phyloP scores from a whole-genome alignment of 1,139 yeast genomes.

The Kodamaea plutei region DNA sequence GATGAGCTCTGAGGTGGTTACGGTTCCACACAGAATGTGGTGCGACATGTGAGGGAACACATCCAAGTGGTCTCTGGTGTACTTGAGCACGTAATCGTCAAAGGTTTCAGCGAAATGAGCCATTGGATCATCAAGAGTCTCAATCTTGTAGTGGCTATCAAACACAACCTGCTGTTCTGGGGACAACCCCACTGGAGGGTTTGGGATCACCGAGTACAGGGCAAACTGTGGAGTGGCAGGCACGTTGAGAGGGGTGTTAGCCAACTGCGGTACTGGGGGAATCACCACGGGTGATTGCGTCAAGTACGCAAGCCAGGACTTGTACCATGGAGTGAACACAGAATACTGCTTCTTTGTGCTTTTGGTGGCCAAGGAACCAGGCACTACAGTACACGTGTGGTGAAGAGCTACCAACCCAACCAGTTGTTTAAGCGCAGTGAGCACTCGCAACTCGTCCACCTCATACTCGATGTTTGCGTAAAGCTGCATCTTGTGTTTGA shows the following conservation, averaged over 20 bases:
- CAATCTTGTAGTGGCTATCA: slow-evolving; percentile 27
- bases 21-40: slow-evolving; percentile 44
- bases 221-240: background rate
- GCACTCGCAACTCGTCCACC: slow-evolving; percentile 46
- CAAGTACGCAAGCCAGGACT: slow-evolving; percentile 38
- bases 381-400: slow-evolving; percentile 47
- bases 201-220: background rate
- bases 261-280: background rate
- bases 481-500: slow-evolving; percentile 26
- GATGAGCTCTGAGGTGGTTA: slow-evolving; percentile 40
- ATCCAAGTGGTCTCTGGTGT: slow-evolving; percentile 22
- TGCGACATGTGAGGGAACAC: slow-evolving; percentile 39
- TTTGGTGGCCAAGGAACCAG: slow-evolving; percentile 38
- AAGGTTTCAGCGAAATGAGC: slow-evolving; percentile 23
- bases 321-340: slow-evolving; percentile 53
- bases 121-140: slow-evolving; percentile 33
- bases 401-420: slow-evolving; percentile 27
- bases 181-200: slow-evolving; percentile 1
- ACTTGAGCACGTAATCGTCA: slow-evolving; percentile 17
- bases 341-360: slow-evolving; percentile 44
- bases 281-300: slow-evolving; percentile 9
- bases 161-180: slow-evolving; percentile 12
- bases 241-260: slow-evolving; percentile 1
- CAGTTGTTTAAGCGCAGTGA: slow-evolving; percentile 18
- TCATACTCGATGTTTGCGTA: slow-evolving; percentile 47